phyloP scores from a whole-genome alignment of 331 rosid genomes.

The Rosa hybrid region DNA sequence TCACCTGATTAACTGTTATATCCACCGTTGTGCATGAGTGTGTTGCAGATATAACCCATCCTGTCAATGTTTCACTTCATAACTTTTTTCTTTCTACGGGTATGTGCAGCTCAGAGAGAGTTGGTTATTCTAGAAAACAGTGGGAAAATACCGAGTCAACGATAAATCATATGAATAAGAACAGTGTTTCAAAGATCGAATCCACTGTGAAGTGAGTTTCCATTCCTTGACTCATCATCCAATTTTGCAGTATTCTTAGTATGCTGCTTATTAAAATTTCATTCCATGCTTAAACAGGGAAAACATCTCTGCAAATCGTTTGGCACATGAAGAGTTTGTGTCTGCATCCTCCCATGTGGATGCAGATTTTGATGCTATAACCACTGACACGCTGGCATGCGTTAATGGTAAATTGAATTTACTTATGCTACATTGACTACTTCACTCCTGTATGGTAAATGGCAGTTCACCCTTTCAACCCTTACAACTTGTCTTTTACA shows the following conservation, averaged over 20 bases:
- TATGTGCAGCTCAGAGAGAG: constrained; percentile 65
- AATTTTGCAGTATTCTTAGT: neutral
- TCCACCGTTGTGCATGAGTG: neutral
- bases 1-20: neutral
- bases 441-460: neutral
- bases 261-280: neutral
- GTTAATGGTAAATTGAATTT: constrained; percentile 60
- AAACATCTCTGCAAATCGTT: constrained; percentile 41
- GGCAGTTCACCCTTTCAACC: neutral
- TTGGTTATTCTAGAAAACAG: constrained; percentile 47
- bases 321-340: constrained; percentile 49
- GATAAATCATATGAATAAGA: constrained; percentile 45
- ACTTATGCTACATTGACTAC: neutral
- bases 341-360: constrained; percentile 47
- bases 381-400: constrained; percentile 40
- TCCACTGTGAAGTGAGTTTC: constrained; percentile 63
- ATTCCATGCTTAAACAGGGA: constrained; percentile 45
- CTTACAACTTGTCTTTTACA: constrained; percentile 11
- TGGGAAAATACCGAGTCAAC: constrained; percentile 65
- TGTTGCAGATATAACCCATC: neutral
- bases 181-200: constrained; percentile 48
- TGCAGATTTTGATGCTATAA: constrained; percentile 50
- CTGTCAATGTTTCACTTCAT: neutral
- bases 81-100: constrained; percentile 19
- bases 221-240: constrained; percentile 1